Base-by-base conservation (phyloP, 352 stramenopile genomes). In the Phytophthora crassamura region DNA sequence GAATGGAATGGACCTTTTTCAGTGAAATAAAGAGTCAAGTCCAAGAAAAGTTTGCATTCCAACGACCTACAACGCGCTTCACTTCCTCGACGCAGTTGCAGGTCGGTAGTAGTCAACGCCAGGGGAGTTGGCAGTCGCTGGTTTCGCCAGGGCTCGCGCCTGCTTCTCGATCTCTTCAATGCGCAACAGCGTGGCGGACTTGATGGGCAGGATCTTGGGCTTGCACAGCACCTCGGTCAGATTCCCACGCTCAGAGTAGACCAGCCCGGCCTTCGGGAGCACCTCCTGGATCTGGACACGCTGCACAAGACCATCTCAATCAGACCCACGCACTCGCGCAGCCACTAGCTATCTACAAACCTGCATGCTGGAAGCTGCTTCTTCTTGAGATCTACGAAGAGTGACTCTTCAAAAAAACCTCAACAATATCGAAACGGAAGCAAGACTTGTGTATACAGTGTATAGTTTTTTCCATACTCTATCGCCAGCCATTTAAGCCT, bases 131-230 rank as follows among this genome's bases (percentile, higher is more conserved):
- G 63, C 50, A 30, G 66, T 71, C 2, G 51, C 40, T 35, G 65
- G 69, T 25, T 67, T 77, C 41, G 63, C 72, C 38, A 70, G 41
- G 35, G 76, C 78, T 10, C 81, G 69, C 12, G 81, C 84, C 58
- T 93, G 81, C 45, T 77, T 80, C 64, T 96, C 88, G 45, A 95
- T 91, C 55, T 95, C 78, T 61, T 97, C 88, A 42, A 97, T 94
- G 48, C 80, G 76, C 47, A 95, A 57, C 59, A 97, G 59, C 30
- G 86, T 93, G 47, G 87, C 80, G 18, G 84, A 95, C 70, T 97
- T 96, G 71, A 97, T 94, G 4, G 90, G 87, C 63, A 97, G 64
- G 47, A 96, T 93, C 67, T 97, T 97, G 15, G 90, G 90, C 36
- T 97, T 97, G 70, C 90, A 97, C 20, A 97, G 67, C 59, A 95